Conservation (phyloP, 306 rosid species). For the Coriaria nepalensis region DNA sequence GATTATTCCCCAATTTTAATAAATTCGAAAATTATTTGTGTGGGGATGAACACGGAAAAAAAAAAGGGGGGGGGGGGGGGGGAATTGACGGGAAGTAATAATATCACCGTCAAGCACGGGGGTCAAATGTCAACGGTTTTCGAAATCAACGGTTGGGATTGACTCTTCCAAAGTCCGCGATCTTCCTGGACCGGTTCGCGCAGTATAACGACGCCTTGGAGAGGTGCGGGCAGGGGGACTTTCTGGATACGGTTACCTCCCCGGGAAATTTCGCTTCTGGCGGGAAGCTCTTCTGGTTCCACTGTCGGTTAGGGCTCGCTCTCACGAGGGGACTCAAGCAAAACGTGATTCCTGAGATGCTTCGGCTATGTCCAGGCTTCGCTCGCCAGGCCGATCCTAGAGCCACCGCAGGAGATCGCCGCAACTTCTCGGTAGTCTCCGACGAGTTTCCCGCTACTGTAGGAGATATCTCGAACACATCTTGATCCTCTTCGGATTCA, state of each 20-base stretch:
- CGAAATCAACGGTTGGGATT: slow-evolving; percentile 58
- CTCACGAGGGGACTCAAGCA: slow-evolving; percentile 83
- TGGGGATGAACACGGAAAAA: neutral
- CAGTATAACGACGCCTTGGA: slow-evolving; percentile 53
- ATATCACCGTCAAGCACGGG: slow-evolving; percentile 1
- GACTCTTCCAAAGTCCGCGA: slow-evolving; percentile 79
- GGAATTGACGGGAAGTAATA: neutral
- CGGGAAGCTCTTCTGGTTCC: slow-evolving; percentile 47
- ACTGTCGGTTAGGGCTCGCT: slow-evolving; percentile 62
- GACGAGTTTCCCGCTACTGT: slow-evolving; percentile 34
- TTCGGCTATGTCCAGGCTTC: slow-evolving; percentile 26
- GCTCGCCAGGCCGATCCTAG: slow-evolving; percentile 36
- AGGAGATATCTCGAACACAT: slow-evolving; percentile 32
- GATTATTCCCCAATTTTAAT: neutral
- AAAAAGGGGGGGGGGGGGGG: slow-evolving; percentile 6
- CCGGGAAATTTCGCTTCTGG: slow-evolving; percentile 35
- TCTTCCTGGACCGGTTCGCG: slow-evolving; percentile 71
- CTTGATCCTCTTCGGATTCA: slow-evolving; percentile 21
- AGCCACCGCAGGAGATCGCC: slow-evolving; percentile 34
- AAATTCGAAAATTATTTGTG: no score
- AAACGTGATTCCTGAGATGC: slow-evolving; percentile 49
- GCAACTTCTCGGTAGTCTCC: slow-evolving; percentile 46
- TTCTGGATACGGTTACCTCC: slow-evolving; percentile 30
- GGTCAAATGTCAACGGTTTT: slow-evolving; percentile 21
- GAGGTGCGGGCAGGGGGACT: slow-evolving; percentile 28